phyloP scores from a whole-genome alignment of 192 early-diverging fungal genomes.

The Gryganskiella cystojenkinii region DNA sequence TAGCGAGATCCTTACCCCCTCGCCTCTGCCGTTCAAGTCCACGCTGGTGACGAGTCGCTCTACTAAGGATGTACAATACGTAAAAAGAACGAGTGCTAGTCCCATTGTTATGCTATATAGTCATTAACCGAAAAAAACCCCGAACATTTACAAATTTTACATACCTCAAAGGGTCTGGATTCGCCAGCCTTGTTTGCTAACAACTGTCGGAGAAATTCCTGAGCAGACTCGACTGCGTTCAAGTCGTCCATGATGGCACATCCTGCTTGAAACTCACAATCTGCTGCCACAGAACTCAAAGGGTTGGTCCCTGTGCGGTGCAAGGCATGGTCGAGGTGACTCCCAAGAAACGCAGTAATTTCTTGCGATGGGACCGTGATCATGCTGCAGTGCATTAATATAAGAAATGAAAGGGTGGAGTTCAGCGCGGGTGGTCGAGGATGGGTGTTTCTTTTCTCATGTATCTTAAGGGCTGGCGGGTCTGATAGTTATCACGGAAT shows the following conservation, averaged over 20 bases:
- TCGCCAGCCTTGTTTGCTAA: conserved; percentile 23
- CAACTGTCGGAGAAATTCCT: conserved; percentile 20
- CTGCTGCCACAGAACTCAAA: conserved; percentile 40
- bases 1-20: conserved; percentile 47
- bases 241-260: conserved; percentile 50
- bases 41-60: conserved; percentile 51
- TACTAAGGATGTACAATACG: too few species aligned
- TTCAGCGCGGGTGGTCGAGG: too few species aligned
- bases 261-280: conserved; percentile 47
- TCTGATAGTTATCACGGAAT: too few species aligned
- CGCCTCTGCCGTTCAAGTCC: conserved; percentile 48
- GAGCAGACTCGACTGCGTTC: conserved; percentile 49
- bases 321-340: conserved; percentile 47
- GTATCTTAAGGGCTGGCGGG: too few species aligned
- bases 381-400: conserved; percentile 34
- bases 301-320: conserved; percentile 41
- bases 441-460: too few species aligned
- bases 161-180: conserved; percentile 31
- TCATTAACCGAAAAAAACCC: too few species aligned
- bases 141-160: too few species aligned
- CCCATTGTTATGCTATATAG: too few species aligned
- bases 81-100: too few species aligned
- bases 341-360: conserved; percentile 48
- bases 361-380: conserved; percentile 55
- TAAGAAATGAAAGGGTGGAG: too few species aligned